Percentiles rank a stretch among this genome's conserved stretches.
Evolutionary conservation across 495 filamentous ascomycete species (phyloP).

Genomic region (Penicillium samsonianum): DNA sequence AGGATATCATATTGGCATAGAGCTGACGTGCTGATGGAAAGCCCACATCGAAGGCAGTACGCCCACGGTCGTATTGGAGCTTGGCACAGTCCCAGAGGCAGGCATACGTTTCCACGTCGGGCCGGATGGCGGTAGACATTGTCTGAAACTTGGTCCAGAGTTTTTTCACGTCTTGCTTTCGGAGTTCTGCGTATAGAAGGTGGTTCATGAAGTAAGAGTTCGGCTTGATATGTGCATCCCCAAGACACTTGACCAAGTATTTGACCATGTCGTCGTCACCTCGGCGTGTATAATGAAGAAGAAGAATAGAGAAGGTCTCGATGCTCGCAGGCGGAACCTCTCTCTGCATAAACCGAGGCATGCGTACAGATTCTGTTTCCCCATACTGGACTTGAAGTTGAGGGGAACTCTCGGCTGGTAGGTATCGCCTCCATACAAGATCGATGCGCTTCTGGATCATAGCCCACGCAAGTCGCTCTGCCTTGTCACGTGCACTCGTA

Average conservation of each 20-base stretch:
- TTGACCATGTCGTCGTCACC: slow-evolving; percentile 56
- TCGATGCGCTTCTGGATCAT: slow-evolving; percentile 72
- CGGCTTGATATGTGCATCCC: slow-evolving; percentile 59
- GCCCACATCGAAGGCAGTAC: slow-evolving; percentile 33
- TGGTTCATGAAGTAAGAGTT: slow-evolving; percentile 77
- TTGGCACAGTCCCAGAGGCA: slow-evolving; percentile 64
- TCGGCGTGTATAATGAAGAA: slow-evolving; percentile 67
- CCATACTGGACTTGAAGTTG: slow-evolving; percentile 27
- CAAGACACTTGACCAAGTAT: slow-evolving; percentile 58
- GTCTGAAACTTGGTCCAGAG: slow-evolving; percentile 58
- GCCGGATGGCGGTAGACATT: slow-evolving; percentile 50
- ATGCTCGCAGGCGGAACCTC: slow-evolving; percentile 60
- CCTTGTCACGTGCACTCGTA: slow-evolving; percentile 54
- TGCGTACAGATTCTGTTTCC: slow-evolving; percentile 19
- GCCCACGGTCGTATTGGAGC: slow-evolving; percentile 51
- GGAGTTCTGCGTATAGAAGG: slow-evolving; percentile 61
- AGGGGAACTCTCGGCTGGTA: slow-evolving; percentile 22
- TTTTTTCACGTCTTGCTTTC: slow-evolving; percentile 49
- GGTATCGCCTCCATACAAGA: slow-evolving; percentile 50
- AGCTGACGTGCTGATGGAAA: slow-evolving; percentile 54
- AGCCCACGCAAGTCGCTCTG: slow-evolving; percentile 70
- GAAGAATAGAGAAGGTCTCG: slow-evolving; percentile 75
- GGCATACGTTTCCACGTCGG: slow-evolving; percentile 69
- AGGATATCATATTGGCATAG: slow-evolving; percentile 63
- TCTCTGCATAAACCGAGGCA: slow-evolving; percentile 43